phyloP scores from a whole-genome alignment of 805 yeast species.

The Candida cerambycidarum region DNA sequence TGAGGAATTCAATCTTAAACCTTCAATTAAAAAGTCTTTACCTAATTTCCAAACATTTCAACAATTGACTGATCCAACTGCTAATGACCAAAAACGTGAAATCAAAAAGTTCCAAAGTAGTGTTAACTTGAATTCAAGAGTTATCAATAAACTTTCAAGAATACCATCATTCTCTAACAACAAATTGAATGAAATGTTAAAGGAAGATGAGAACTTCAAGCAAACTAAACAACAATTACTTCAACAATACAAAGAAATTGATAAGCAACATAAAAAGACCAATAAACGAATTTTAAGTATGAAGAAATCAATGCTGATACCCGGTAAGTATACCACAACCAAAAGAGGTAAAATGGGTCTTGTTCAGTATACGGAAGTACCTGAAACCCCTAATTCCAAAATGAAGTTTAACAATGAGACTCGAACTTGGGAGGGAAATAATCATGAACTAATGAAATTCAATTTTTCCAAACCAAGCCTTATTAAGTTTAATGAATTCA shows the following conservation, averaged over 20 bases:
- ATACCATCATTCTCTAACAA: conserved; percentile 36
- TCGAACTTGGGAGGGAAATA: conserved; percentile 66
- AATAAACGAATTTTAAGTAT: conserved; percentile 12
- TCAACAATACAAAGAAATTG: conserved; percentile 30
- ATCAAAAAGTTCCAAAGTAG: conserved; percentile 22
- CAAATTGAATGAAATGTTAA: conserved; percentile 17
- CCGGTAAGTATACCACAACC: conserved; percentile 6
- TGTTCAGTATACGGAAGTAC: conserved; percentile 18
- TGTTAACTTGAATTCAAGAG: conserved; percentile 23
- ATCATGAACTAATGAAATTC: conserved; percentile 53
- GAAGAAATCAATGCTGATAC: conserved; percentile 15
- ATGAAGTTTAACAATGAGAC: conserved; percentile 56
- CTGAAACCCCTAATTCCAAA: conserved; percentile 19
- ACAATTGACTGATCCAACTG: neutral
- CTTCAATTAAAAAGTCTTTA: conserved; percentile 5
- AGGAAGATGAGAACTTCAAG: conserved; percentile 13
- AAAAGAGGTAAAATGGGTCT: conserved; percentile 2
- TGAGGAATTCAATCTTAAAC: conserved; percentile 3
- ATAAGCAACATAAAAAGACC: conserved; percentile 16
- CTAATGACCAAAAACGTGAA: conserved; percentile 1
- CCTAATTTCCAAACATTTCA: conserved; percentile 4
- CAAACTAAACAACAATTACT: conserved; percentile 28
- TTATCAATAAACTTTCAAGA: conserved; percentile 37
- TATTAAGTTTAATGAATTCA: conserved; percentile 31
- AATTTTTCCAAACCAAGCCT: conserved; percentile 34